Evolutionary conservation across 2,329 filamentous ascomycete species (phyloP).

Genomic region (Talaromyces funiculosus): DNA sequence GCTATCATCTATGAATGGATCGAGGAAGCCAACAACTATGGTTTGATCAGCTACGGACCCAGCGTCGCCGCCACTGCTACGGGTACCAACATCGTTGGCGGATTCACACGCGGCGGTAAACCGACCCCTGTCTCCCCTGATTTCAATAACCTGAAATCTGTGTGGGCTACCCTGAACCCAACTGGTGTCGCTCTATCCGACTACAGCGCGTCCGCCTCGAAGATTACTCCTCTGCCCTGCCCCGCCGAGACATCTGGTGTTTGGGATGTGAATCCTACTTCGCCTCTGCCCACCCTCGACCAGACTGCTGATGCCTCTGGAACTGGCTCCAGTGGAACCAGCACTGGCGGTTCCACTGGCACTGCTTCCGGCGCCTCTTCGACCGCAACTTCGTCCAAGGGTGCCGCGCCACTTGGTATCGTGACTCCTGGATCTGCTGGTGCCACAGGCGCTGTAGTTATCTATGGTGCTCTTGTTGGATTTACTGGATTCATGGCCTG

Average conservation of each 20-base stretch:
- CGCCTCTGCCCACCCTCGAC: constrained; percentile 64
- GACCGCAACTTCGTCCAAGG: constrained; percentile 11
- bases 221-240: constrained; percentile 61
- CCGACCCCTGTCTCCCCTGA: constrained; percentile 70
- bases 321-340: constrained; percentile 3
- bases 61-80: constrained; percentile 37
- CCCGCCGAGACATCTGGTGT: constrained; percentile 62
- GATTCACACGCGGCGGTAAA: constrained; percentile 65
- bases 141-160: constrained; percentile 68
- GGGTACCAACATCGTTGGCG: constrained; percentile 55
- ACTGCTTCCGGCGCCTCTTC: constrained; percentile 13
- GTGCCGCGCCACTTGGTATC: constrained; percentile 6
- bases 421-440: constrained; percentile 7
- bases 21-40: constrained; percentile 75
- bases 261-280: constrained; percentile 69
- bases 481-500: constrained; percentile 14
- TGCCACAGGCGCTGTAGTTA: background rate
- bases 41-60: constrained; percentile 69
- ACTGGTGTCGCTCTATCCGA: constrained; percentile 60
- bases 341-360: background rate
- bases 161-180: constrained; percentile 69
- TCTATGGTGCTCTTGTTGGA: constrained; percentile 9
- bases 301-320: constrained; percentile 26
- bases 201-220: constrained; percentile 59
- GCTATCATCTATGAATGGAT: constrained; percentile 90